A percentile compares a stretch with the other conserved stretches of the same genome.
Evolutionary conservation across 768 basidiomycete species (phyloP).

Genomic region (Pulveroboletus sp.): DNA sequence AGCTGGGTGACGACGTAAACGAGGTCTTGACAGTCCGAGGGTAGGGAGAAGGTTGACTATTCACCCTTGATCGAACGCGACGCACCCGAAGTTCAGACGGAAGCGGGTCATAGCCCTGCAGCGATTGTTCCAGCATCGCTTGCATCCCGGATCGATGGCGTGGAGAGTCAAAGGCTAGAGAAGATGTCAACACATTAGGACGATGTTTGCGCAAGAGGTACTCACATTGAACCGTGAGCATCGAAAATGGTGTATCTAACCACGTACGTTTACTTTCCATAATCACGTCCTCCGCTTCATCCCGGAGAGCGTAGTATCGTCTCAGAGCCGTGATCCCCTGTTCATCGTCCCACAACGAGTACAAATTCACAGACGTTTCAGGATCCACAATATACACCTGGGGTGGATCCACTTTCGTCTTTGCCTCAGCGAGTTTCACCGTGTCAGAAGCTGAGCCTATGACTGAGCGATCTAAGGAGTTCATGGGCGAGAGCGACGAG

Average conservation of each 20-base stretch:
- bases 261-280: constrained; percentile 63
- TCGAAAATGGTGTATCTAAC: constrained; percentile 70
- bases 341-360: too few relatives aligned
- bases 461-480: constrained; percentile 31
- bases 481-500: constrained; percentile 26
- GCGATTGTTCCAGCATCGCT: constrained; percentile 69
- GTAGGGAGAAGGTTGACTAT: constrained; percentile 74
- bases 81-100: constrained; percentile 66
- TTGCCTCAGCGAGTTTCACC: too few relatives aligned
- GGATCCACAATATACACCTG: too few relatives aligned
- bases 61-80: constrained; percentile 62
- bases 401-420: too few relatives aligned
- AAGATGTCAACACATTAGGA: constrained; percentile 1
- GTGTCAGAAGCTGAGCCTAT: too few relatives aligned
- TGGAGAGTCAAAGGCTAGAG: constrained; percentile 69
- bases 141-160: constrained; percentile 63
- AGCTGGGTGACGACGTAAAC: constrained; percentile 34
- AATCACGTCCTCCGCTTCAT: constrained; percentile 61
- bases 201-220: constrained; percentile 6
- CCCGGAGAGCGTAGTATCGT: too few relatives aligned
- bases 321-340: too few relatives aligned
- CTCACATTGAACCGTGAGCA: constrained; percentile 73
- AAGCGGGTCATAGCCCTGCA: constrained; percentile 70
- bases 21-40: constrained; percentile 51
- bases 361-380: too few relatives aligned